Conservation (phyloP, 2,329 filamentous ascomycete genomes). For the Colletotrichum australisinense region DNA sequence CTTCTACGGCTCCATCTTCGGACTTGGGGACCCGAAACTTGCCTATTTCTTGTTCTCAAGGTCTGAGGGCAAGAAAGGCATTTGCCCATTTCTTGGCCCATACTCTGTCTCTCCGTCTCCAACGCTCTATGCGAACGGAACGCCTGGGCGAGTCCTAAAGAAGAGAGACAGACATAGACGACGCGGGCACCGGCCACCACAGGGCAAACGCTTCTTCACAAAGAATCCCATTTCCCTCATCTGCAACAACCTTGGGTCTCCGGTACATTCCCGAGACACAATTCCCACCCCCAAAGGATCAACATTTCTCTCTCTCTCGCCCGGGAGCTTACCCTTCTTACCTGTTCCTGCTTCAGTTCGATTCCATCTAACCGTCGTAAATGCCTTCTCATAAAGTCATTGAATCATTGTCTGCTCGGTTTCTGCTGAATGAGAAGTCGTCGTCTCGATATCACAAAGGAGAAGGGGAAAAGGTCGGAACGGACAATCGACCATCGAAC, state of each 20-base stretch:
- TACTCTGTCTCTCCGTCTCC: background rate
- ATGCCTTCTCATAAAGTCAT: too few species aligned
- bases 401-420: conserved; percentile 38
- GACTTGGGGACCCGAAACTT: conserved; percentile 20
- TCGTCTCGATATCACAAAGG: conserved; percentile 24
- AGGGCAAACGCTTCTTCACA: conserved; percentile 33
- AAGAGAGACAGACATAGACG: background rate
- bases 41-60: background rate
- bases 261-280: conserved; percentile 56
- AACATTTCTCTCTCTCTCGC: conserved; percentile 21
- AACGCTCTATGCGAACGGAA: conserved; percentile 21
- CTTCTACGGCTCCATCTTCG: conserved; percentile 15
- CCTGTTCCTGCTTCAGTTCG: conserved; percentile 22
- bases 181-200: conserved; percentile 16
- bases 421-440: conserved; percentile 24
- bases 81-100: background rate
- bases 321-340: conserved; percentile 7
- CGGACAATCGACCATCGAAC: conserved; percentile 25
- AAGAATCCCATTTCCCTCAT: conserved; percentile 29
- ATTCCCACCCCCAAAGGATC: conserved; percentile 18
- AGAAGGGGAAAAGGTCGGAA: conserved; percentile 16
- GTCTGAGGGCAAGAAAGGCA: background rate
- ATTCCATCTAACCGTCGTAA: too few species aligned
- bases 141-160: background rate
- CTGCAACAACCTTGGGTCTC: conserved; percentile 35